Base-by-base conservation (phyloP, 768 basidiomycete genomes). In the Candolleomyces aberdarensis region DNA sequence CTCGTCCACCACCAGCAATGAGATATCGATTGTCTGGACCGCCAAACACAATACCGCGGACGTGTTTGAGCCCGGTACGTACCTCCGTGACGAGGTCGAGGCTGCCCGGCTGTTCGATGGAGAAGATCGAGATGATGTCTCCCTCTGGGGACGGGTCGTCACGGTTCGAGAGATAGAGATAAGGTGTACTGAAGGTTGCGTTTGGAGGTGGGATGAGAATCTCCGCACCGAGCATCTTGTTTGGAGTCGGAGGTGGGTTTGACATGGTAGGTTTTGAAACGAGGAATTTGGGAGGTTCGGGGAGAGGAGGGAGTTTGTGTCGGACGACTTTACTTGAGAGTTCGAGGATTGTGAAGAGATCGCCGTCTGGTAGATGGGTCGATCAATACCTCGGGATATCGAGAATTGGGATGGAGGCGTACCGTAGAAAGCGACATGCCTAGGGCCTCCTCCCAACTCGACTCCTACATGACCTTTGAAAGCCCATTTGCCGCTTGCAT, bases 91-190 rank as follows among this genome's bases (percentile, higher is more conserved):
- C 76, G 46, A 87, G 76, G 61, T 81, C 75, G 2, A 85, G 70
- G 51, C 47, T 59, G 66, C 29, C 77, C 17, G 78, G 71, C 6
- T 78, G 75, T 9, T 76, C 75, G 47, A 86, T 76, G 7, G 82
- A 77, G 73, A 88, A 92, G 36, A 92, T 81, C 5, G 89, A 80
- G 63, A 94, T 83, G 32, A 83, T 83, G 70, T 94, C 91, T 22
- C 91, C 90, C 50, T 80, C 84, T 0, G 84, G 76, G 20, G 83
- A 80, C 5, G 86, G 86, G 66, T 91, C 85, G 65, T 91, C 87
- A 36, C 92, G 80, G 71, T 92, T 94, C 3, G 91, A 88, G 11
- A 84, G 74, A 67, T 91, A 93, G 15, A 92, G 74, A 70, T 87
- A 87, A 2, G 83, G 78, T 0, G 73, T 76, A 0, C 85, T 77